phyloP scores from a whole-genome alignment of 129 eudicot genomes.

The Helianthus annuus region HanXRQr2.0-SUNRISE NC_035446.2:144478999-144479498 shows the following conservation, averaged over 20 bases:
- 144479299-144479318: not conserved
- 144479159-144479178: not conserved
- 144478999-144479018: conserved; percentile 17
- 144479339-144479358: not conserved
- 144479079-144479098: not conserved
- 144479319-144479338: not conserved
- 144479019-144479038: not conserved
- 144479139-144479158: not conserved
- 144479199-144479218: conserved; percentile 48
- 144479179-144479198: not conserved
- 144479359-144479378: conserved; percentile 56
- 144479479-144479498: conserved; percentile 44
- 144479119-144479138: not conserved
- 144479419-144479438: conserved; percentile 42
- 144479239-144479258: conserved; percentile 72
- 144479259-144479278: conserved; percentile 91
- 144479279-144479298: conserved; percentile 10
- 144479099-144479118: not conserved
- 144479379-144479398: conserved; percentile 57
- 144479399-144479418: conserved; percentile 54
- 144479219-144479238: conserved; percentile 99
- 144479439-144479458: conserved; percentile 47
- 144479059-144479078: not conserved
- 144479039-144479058: not conserved
- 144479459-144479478: conserved; percentile 50